Evolutionary conservation across 148 eudicot species (phyloP), one percentile per base, ranked within the genome.

Genomic region (Arbutus unedo): DNA sequence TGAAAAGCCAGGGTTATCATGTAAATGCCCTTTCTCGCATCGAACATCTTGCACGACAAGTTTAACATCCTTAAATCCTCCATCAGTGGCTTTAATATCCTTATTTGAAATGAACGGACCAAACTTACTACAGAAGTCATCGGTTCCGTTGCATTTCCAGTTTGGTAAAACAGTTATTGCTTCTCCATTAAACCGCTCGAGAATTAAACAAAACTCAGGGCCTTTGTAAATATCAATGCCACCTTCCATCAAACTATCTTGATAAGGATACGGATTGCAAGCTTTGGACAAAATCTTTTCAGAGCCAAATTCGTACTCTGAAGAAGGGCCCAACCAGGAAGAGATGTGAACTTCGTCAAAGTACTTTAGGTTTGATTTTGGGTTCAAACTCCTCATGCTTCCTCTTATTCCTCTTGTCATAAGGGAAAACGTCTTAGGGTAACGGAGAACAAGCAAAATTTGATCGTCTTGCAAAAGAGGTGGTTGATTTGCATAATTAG

Each of bases 131-230:
- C 99, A 96, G 84, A 89, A 92, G 2, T 84, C 91, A 78, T 94
- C 91, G 0, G 91, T 93, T 6, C 92, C 93, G 67, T 88, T 94
- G 90, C 99, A 96, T 49, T 81, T 88, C 99, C 99, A 96, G 85
- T 93, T 93, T 51, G 99, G 91, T 51, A 93, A 87, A 86, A 94
- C 55, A 16, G 85, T 81, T 15, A 92, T 84, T 74, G 90, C 87
- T 53, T 86, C 88, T 84, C 86, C 91, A 54, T 56, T 86, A 64
- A 89, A 84, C 82, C 84, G 86, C 59, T 82, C 77, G 44, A 96
- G 83, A 73, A 89, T 77, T 51, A 60, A 74, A 81, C 99, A 96
- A 82, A 93, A 92, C 53, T 94, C 92, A 59, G 74, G 79, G 57
- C 97, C 98, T 85, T 87, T 94, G 80, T 93, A 96, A 10, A 87